Evolutionary conservation across 345 rosid genomes (phyloP), one percentile per base, ranked within the genome.

Genomic region (Passiflora organensis): DNA sequence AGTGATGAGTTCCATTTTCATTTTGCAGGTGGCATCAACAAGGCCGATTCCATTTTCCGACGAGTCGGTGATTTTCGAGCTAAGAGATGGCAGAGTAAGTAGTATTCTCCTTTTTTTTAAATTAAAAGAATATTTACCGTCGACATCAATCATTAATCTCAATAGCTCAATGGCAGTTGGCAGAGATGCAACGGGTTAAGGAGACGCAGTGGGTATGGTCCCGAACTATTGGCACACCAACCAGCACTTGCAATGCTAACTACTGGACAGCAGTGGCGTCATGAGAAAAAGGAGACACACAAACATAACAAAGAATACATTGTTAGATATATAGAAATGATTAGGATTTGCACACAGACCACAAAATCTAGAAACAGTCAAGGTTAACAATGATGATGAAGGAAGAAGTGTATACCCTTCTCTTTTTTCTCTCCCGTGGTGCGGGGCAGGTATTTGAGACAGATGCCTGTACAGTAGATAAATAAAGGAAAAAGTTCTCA

Each of bases 71-170:
- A 60, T 82, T 48, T 82, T 81, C 17, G 85, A 79, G 82, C 82
- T 81, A 28, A 68, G 74, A 72, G 91, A 84, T 52, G 76, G 85
- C 72, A 76, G 91, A 61, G 91, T 84, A 80, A 81, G 91, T 46
- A 63, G 63, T 25, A 45, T 19, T 17, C 37, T 6, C 32, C 13
- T 34, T 42, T 25, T n/a, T 24, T 5, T n/a, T n/a, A n/a, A n/a
- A n/a, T n/a, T n/a, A n/a, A n/a, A n/a, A n/a, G n/a, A n/a, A n/a
- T n/a, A n/a, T n/a, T n/a, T n/a, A n/a, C n/a, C n/a, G n/a, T n/a
- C n/a, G n/a, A n/a, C n/a, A n/a, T n/a, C n/a, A n/a, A n/a, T n/a
- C n/a, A n/a, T n/a, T n/a, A n/a, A n/a, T n/a, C n/a, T n/a, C n/a
- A n/a, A n/a, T n/a, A n/a, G n/a, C n/a, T n/a, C n/a, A n/a, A n/a